A percentile compares a stretch with the other conserved stretches of the same genome.
These are phyloP conservation scores for Hypocreales sp. DNA, from an alignment of 2,329 filamentous ascomycete species.

Conservation along the genomic window DNA sequence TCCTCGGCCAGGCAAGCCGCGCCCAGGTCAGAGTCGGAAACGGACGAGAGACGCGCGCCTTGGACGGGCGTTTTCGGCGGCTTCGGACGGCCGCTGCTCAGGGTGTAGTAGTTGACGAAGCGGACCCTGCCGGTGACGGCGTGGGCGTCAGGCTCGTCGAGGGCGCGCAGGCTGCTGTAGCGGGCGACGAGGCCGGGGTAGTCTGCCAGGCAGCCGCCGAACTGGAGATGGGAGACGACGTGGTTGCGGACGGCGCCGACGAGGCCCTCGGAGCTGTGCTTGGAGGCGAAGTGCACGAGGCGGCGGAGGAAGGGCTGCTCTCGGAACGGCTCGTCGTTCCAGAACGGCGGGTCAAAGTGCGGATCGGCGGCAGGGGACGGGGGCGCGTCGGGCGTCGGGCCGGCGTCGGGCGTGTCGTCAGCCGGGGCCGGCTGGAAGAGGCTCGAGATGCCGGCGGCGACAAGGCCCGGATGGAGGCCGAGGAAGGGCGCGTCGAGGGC, in stretches of 20 bases:
- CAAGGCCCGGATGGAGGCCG: conserved; percentile 76
- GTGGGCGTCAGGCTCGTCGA: conserved; percentile 55
- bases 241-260: conserved; percentile 56
- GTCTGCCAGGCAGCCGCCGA: conserved; percentile 67
- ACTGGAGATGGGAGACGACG: conserved; percentile 68
- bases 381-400: conserved; percentile 2
- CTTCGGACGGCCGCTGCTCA: conserved; percentile 61
- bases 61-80: too few species aligned
- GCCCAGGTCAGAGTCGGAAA: too few species aligned
- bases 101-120: conserved; percentile 83
- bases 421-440: conserved; percentile 39
- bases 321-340: conserved; percentile 56
- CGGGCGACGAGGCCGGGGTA: conserved; percentile 52
- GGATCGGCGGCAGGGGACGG: conserved; percentile 27
- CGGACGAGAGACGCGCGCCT: too few species aligned
- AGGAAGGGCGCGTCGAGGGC: conserved; percentile 78
- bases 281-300: conserved; percentile 63
- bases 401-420: neutral
- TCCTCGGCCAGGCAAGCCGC: too few species aligned
- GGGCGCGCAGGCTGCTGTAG: conserved; percentile 51
- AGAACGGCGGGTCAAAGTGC: conserved; percentile 60
- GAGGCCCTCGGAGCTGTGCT: conserved; percentile 58
- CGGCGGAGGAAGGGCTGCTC: conserved; percentile 54
- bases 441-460: conserved; percentile 67
- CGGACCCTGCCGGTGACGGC: conserved; percentile 35